A percentile compares a stretch with the other conserved stretches of the same genome.
Conservation (phyloP, 768 basidiomycete genomes). For the Mycena pura region DNA sequence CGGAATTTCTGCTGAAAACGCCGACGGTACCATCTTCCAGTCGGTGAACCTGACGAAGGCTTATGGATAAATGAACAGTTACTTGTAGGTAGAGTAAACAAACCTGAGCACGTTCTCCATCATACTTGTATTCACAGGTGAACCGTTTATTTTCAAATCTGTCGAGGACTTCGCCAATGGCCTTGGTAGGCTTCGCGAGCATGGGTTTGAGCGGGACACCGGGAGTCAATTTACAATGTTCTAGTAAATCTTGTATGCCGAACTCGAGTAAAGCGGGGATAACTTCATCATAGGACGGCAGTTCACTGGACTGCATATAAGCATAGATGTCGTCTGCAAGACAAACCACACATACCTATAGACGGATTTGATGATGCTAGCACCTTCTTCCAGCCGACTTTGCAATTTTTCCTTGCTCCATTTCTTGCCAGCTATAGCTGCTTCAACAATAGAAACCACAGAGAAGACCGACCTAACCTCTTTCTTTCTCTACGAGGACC, state of each 20-base stretch:
- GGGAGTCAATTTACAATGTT: conserved; percentile 89
- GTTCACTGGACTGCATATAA: conserved; percentile 63
- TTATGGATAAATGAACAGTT: neutral
- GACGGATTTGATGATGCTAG: conserved; percentile 83
- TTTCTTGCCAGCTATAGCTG: conserved; percentile 67
- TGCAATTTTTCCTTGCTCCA: conserved; percentile 78
- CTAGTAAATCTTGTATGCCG: conserved; percentile 73
- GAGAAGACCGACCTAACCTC: conserved; percentile 45
- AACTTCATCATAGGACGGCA: conserved; percentile 91
- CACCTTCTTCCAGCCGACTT: conserved; percentile 74
- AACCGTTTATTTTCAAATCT: conserved; percentile 94
- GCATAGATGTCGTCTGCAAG: neutral
- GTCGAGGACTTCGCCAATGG: conserved; percentile 96
- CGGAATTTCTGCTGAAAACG: conserved; percentile 97
- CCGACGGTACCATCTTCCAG: conserved; percentile 81
- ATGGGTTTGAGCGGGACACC: conserved; percentile 98
- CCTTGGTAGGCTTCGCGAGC: conserved; percentile 99
- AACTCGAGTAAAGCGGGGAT: conserved; percentile 86
- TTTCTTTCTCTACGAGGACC: conserved; percentile 81
- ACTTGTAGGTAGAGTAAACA: conserved; percentile 3
- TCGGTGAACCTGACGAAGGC: conserved; percentile 73
- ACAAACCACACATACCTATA: conserved; percentile 70
- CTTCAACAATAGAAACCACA: neutral
- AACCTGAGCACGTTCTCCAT: conserved; percentile 96
- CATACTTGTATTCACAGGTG: conserved; percentile 99